Conservation (phyloP, 2,329 filamentous ascomycete species). For the Chalara sp. region DNA sequence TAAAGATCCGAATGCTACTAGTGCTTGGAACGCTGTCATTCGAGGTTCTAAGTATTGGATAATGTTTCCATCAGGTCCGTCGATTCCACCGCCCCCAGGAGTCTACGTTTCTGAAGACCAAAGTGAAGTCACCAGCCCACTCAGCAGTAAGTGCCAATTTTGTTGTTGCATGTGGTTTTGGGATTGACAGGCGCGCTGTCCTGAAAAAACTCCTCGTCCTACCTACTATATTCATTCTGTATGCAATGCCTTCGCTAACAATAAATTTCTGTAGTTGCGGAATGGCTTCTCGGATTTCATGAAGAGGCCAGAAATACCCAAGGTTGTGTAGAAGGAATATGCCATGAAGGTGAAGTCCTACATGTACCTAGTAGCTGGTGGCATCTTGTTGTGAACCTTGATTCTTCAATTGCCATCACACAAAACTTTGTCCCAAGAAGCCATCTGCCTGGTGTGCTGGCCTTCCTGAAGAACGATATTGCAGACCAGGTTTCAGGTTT, state of each 20-base stretch:
- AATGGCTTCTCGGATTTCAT: slow-evolving; percentile 91
- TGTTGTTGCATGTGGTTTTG: too few relatives aligned
- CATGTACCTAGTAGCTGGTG: slow-evolving; percentile 96
- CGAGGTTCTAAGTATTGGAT: slow-evolving; percentile 96
- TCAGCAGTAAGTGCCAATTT: slow-evolving; percentile 49
- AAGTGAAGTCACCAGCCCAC: slow-evolving; percentile 86
- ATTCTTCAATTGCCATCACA: slow-evolving; percentile 78
- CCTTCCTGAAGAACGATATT: slow-evolving; percentile 74
- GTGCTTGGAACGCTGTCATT: slow-evolving; percentile 91
- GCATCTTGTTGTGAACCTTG: slow-evolving; percentile 89
- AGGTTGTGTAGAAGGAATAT: slow-evolving; percentile 82
- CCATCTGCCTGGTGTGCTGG: slow-evolving; percentile 67
- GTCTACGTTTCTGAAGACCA: slow-evolving; percentile 86
- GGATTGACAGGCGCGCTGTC: too few relatives aligned
- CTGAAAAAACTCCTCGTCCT: too few relatives aligned
- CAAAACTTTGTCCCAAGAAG: slow-evolving; percentile 84
- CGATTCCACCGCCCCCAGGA: slow-evolving; percentile 57
- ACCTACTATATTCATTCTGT: too few relatives aligned
- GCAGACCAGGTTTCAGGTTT: slow-evolving; percentile 86
- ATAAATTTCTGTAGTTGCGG: slow-evolving; percentile 48
- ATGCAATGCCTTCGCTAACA: too few relatives aligned
- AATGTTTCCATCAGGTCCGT: slow-evolving; percentile 74
- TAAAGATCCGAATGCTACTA: slow-evolving; percentile 68
- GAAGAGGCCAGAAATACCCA: slow-evolving; percentile 67
- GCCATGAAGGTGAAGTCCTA: slow-evolving; percentile 74